Evolutionary conservation across 495 filamentous ascomycete genomes (phyloP).

Genomic region (Lophiotrema nucula): DNA sequence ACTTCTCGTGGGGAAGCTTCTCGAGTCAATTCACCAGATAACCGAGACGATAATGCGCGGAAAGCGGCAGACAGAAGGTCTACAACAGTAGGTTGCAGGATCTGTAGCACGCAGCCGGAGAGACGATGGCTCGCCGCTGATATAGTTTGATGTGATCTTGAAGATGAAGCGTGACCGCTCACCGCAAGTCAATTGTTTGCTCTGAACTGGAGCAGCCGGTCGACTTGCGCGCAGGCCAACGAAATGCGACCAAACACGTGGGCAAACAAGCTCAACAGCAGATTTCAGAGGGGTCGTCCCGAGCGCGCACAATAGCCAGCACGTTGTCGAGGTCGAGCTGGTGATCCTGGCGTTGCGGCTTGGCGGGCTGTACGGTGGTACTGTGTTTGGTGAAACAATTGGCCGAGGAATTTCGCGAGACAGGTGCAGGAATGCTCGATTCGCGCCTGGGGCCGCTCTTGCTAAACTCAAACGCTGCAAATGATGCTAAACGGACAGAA

Average conservation of each 20-base stretch:
- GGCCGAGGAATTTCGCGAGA: constrained; percentile 15
- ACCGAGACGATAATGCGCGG: constrained; percentile 16
- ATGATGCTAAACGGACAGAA: constrained; percentile 35
- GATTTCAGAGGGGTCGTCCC: not conserved
- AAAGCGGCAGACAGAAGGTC: constrained; percentile 26
- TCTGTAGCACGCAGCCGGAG: constrained; percentile 36
- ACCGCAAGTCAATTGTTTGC: constrained; percentile 34
- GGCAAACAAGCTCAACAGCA: constrained; percentile 29
- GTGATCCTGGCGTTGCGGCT: constrained; percentile 16
- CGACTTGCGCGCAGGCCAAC: constrained; percentile 14
- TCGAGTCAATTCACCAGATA: constrained; percentile 33
- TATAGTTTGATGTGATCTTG: constrained; percentile 25
- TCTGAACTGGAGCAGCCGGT: constrained; percentile 18
- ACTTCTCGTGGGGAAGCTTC: constrained; percentile 16
- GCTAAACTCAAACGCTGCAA: constrained; percentile 34
- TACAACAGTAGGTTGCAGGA: constrained; percentile 37
- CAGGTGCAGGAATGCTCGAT: constrained; percentile 23
- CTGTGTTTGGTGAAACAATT: constrained; percentile 29
- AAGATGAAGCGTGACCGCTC: constrained; percentile 9
- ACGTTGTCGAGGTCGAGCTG: not conserved
- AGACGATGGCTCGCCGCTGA: constrained; percentile 24
- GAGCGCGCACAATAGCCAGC: constrained; percentile 7
- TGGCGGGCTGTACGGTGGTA: constrained; percentile 17
- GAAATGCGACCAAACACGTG: constrained; percentile 33
- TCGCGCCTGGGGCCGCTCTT: constrained; percentile 1